These are phyloP conservation scores for Amanita phalloides DNA, from an alignment of 768 basidiomycete species.

Conservation along the genomic window DNA sequence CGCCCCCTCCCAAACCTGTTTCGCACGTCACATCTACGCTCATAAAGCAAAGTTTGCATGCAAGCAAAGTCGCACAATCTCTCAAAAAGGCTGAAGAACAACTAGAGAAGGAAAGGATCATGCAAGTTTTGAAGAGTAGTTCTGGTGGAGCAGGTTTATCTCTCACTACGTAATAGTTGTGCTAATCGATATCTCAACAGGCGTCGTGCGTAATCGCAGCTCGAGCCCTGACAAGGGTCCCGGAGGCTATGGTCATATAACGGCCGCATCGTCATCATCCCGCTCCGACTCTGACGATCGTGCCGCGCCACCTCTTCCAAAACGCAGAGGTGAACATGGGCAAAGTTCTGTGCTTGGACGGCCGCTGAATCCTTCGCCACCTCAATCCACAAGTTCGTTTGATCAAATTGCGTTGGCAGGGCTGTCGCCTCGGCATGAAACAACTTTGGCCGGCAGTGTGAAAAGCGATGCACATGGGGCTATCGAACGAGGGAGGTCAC, in stretches of 20 bases:
- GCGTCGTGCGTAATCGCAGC: slow-evolving; percentile 17
- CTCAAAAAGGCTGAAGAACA: slow-evolving; percentile 60
- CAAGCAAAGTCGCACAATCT: slow-evolving; percentile 59
- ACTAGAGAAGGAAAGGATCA: slow-evolving; percentile 57
- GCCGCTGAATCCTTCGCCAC: slow-evolving; percentile 21
- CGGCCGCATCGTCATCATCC: slow-evolving; percentile 6
- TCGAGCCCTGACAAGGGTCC: slow-evolving; percentile 2
- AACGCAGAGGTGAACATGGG: slow-evolving; percentile 12
- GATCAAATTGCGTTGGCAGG: slow-evolving; percentile 35
- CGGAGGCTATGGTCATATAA: no score
- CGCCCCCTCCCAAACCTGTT: slow-evolving; percentile 26
- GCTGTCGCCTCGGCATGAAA: background rate
- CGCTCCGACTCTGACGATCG: slow-evolving; percentile 13
- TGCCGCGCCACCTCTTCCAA: slow-evolving; percentile 22
- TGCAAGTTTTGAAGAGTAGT: slow-evolving; percentile 64
- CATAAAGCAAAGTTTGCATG: slow-evolving; percentile 68
- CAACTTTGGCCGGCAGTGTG: background rate
- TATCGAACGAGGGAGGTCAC: background rate
- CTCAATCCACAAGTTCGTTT: slow-evolving; percentile 31
- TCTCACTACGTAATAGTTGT: no score
- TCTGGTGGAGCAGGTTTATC: slow-evolving; percentile 19
- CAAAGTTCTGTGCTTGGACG: slow-evolving; percentile 4
- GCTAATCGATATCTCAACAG: background rate
- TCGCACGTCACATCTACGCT: slow-evolving; percentile 48
- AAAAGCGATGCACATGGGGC: background rate